Conservation (phyloP, 805 yeast species). For the Saccharomycopsis fibuligera region DNA sequence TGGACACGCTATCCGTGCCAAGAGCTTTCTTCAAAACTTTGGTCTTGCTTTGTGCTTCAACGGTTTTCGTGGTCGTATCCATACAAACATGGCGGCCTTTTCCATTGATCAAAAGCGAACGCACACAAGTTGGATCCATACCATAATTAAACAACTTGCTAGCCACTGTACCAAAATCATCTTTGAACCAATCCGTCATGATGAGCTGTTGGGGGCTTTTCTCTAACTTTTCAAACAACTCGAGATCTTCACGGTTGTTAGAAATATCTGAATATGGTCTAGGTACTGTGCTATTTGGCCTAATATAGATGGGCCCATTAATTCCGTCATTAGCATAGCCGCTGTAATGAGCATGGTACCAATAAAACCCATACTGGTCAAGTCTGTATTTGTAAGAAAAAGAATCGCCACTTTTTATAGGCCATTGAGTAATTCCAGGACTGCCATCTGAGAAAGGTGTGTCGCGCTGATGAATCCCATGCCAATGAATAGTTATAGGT, state of each 20-base stretch:
- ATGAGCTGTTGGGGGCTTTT: slow-evolving; percentile 27
- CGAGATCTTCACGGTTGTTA: slow-evolving; percentile 27
- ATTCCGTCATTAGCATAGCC: slow-evolving; percentile 40
- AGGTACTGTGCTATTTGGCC: slow-evolving; percentile 27
- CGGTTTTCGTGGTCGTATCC: background rate
- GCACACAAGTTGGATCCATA: slow-evolving; percentile 32
- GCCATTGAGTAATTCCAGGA: slow-evolving; percentile 40
- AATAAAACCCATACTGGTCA: slow-evolving; percentile 38
- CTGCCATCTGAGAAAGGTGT: slow-evolving; percentile 45
- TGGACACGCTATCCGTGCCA: background rate
- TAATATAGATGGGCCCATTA: slow-evolving; percentile 38
- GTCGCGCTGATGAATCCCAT: slow-evolving; percentile 39
- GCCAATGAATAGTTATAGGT: slow-evolving; percentile 39
- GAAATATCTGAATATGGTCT: slow-evolving; percentile 32
- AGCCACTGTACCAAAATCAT: slow-evolving; percentile 30
- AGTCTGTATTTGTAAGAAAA: slow-evolving; percentile 34
- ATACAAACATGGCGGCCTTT: slow-evolving; percentile 23
- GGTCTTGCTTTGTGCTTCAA: background rate
- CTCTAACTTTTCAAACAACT: slow-evolving; percentile 27
- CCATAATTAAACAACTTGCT: slow-evolving; percentile 31
- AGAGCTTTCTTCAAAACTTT: background rate
- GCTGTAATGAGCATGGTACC: slow-evolving; percentile 45
- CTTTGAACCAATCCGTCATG: slow-evolving; percentile 37
- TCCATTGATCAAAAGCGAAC: slow-evolving; percentile 30
- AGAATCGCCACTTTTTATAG: slow-evolving; percentile 33